Conservation (phyloP, 345 rosid species). For the Aquilaria yunnanensis region DNA sequence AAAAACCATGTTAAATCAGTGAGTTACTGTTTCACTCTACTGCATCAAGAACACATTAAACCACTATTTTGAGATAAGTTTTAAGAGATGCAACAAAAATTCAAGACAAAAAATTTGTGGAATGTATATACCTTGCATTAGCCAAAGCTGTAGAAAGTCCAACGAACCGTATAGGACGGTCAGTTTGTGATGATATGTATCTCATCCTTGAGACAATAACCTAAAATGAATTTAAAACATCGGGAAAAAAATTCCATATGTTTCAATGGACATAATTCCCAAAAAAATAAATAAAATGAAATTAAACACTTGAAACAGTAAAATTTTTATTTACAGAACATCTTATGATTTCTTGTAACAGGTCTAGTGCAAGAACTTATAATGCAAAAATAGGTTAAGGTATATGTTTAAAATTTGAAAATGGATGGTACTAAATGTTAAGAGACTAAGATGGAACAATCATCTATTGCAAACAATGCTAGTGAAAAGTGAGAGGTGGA, state of each 20-base stretch:
- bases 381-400: no score
- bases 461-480: no score
- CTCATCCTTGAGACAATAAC: slow-evolving; percentile 99
- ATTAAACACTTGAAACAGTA: neutral
- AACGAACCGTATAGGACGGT: slow-evolving; percentile 79
- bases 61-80: neutral
- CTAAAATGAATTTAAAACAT: slow-evolving; percentile 28
- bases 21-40: no score
- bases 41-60: no score
- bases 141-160: slow-evolving; percentile 99
- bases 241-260: slow-evolving; percentile 2
- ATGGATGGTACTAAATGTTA: no score
- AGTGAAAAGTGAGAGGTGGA: no score
- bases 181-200: slow-evolving; percentile 98
- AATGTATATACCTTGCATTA: slow-evolving; percentile 70
- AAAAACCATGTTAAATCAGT: no score
- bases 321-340: neutral
- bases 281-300: slow-evolving; percentile 1
- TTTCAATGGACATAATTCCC: neutral
- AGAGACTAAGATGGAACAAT: no score
- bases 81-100: slow-evolving; percentile 4
- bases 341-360: no score
- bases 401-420: no score
- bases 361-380: no score
- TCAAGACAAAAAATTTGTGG: neutral